Percentiles rank a stretch among this genome's conserved stretches.
Evolutionary conservation across 148 eudicot species (phyloP).

Genomic region (Chenopodium formosanum): DNA sequence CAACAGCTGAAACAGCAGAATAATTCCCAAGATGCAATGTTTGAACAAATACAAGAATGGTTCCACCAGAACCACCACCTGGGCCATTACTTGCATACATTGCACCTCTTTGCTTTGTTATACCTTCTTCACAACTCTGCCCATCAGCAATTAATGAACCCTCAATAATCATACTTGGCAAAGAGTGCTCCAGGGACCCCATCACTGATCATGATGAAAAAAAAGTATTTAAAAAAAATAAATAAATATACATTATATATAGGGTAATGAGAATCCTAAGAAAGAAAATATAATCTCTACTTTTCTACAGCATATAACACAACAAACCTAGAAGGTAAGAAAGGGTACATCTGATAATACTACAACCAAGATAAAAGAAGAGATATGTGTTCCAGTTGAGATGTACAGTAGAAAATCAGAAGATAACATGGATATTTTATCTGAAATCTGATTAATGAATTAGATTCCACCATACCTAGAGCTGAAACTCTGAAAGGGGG

Average conservation of each 20-base stretch:
- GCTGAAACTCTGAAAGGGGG: not conserved
- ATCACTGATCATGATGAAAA: slow-evolving; percentile 55
- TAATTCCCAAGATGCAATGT: slow-evolving; percentile 53
- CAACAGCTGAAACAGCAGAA: slow-evolving; percentile 67
- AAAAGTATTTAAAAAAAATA: not conserved
- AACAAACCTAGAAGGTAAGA: not conserved
- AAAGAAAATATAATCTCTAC: not conserved
- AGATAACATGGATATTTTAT: not conserved
- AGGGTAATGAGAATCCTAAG: not conserved
- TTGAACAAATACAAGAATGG: slow-evolving; percentile 81
- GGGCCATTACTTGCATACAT: slow-evolving; percentile 42
- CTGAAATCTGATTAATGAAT: not conserved
- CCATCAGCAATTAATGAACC: slow-evolving; percentile 87
- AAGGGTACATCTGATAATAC: slow-evolving; percentile 1
- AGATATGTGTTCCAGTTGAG: not conserved
- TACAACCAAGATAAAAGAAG: not conserved
- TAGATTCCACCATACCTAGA: not conserved
- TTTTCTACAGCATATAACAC: not conserved
- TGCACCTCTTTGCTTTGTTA: slow-evolving; percentile 29
- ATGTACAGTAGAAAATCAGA: too few species aligned
- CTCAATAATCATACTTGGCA: slow-evolving; percentile 54
- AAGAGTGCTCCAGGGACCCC: slow-evolving; percentile 88
- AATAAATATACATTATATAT: not conserved
- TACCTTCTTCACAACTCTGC: slow-evolving; percentile 61
- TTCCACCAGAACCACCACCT: slow-evolving; percentile 99